Percentiles rank a stretch among this genome's conserved stretches.
phyloP scores from a whole-genome alignment of 441 rosid genomes.

The Aleurites moluccanus region DNA sequence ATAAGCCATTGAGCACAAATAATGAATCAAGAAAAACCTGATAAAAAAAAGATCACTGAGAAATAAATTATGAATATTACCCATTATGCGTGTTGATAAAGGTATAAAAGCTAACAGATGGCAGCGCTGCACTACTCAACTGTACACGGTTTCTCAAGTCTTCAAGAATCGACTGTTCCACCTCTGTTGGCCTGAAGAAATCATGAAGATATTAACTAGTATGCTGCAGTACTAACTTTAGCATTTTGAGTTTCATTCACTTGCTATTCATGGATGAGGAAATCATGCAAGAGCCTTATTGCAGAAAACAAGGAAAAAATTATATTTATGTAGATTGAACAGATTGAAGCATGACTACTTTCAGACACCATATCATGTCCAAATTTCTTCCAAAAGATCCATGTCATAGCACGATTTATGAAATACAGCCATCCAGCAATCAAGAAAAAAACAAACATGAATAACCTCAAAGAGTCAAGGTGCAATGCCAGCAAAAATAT shows the following conservation, averaged over 20 bases:
- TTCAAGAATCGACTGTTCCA: constrained; percentile 89
- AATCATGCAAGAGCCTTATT: constrained; percentile 1
- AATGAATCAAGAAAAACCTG: constrained; percentile 9
- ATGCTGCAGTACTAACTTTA: neutral
- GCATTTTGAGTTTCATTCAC: constrained; percentile 4
- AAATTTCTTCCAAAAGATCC: neutral
- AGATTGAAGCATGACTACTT: neutral
- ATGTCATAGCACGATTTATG: neutral
- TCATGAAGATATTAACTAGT: constrained; percentile 9
- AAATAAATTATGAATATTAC: constrained; percentile 39
- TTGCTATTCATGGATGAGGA: neutral
- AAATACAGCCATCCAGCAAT: neutral
- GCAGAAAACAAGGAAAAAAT: neutral
- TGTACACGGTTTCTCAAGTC: constrained; percentile 95
- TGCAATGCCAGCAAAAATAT: neutral
- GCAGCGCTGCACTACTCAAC: constrained; percentile 74
- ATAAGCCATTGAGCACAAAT: constrained; percentile 19
- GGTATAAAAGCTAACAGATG: constrained; percentile 95
- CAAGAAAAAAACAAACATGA: neutral
- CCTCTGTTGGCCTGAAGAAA: constrained; percentile 71
- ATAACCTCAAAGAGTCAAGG: neutral
- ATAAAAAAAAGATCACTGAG: constrained; percentile 8
- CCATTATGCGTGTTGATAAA: constrained; percentile 88
- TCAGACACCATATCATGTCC: neutral
- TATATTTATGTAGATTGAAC: neutral